Percentiles rank a stretch among this genome's conserved stretches.
Conservation (phyloP, 1,284 basidiomycete species). For the Taiwanofungus camphoratus region DNA sequence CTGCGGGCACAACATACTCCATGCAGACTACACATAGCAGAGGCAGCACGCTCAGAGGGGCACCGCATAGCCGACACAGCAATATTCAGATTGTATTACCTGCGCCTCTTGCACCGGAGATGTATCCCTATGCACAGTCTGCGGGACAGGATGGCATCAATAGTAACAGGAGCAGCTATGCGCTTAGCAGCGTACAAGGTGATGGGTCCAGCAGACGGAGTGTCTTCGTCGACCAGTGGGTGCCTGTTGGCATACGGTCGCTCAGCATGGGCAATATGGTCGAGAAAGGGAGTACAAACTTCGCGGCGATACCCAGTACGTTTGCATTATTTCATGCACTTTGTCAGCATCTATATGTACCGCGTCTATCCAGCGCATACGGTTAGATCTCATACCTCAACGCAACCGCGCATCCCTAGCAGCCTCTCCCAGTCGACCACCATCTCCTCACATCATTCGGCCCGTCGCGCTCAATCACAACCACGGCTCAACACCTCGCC, state of each 20-base stretch:
- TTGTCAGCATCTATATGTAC: not conserved
- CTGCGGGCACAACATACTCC: constrained; percentile 27
- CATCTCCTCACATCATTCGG: not conserved
- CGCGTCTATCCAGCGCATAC: not conserved
- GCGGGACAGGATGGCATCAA: constrained; percentile 5
- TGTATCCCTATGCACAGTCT: constrained; percentile 21
- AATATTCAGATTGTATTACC: constrained; percentile 59
- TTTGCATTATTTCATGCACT: not conserved
- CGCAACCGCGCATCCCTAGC: constrained; percentile 1
- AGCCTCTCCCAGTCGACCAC: constrained; percentile 7
- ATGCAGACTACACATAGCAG: constrained; percentile 22
- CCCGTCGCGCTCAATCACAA: constrained; percentile 6
- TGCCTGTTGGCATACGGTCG: constrained; percentile 17
- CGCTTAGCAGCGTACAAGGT: constrained; percentile 9
- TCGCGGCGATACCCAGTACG: not conserved
- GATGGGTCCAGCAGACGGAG: constrained; percentile 16
- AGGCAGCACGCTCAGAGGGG: constrained; percentile 35
- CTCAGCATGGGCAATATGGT: constrained; percentile 3
- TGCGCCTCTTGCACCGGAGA: constrained; percentile 40
- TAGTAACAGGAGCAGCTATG: constrained; percentile 10
- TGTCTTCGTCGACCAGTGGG: constrained; percentile 26
- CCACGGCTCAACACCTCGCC: constrained; percentile 1
- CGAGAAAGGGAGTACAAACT: no score
- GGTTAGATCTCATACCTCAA: not conserved
- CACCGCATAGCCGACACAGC: constrained; percentile 49